A percentile compares a stretch with the other conserved stretches of the same genome.
Evolutionary conservation across 768 basidiomycete genomes (phyloP).

Genomic region (Tulasnella sp.): DNA sequence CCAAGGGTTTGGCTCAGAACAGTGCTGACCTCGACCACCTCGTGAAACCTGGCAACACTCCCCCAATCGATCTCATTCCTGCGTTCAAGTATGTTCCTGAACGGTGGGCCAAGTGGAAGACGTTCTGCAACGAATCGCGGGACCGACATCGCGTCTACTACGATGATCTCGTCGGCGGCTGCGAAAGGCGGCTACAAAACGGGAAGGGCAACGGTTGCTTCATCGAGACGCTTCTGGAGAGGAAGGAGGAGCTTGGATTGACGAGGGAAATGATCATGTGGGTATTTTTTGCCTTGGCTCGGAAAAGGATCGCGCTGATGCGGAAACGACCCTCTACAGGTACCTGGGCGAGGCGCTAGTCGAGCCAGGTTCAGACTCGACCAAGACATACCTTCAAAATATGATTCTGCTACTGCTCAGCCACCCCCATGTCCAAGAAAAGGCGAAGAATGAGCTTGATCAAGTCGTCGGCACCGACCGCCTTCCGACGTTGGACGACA

Average conservation of each 20-base stretch:
- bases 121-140: slow-evolving; percentile 38
- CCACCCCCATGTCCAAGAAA: slow-evolving; percentile 53
- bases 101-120: slow-evolving; percentile 48
- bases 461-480: slow-evolving; percentile 48
- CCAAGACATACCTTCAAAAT: slow-evolving; percentile 31
- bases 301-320: not conserved
- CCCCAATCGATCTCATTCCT: slow-evolving; percentile 47
- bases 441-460: slow-evolving; percentile 59
- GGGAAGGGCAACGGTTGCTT: slow-evolving; percentile 44
- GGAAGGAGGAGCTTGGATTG: slow-evolving; percentile 40
- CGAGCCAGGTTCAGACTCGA: slow-evolving; percentile 45
- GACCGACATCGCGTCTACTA: slow-evolving; percentile 43
- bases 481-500: slow-evolving; percentile 50
- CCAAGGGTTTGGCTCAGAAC: not conserved
- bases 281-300: slow-evolving; percentile 13
- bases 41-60: slow-evolving; percentile 44
- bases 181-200: slow-evolving; percentile 40
- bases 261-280: slow-evolving; percentile 39
- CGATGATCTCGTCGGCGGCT: slow-evolving; percentile 41
- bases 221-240: slow-evolving; percentile 44
- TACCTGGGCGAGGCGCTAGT: slow-evolving; percentile 43
- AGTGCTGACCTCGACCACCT: slow-evolving; percentile 1
- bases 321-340: slow-evolving; percentile 36
- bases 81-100: slow-evolving; percentile 45
- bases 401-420: slow-evolving; percentile 37